These are phyloP conservation scores for Daldinia concentrica DNA, from an alignment of 495 filamentous ascomycete species.

Conservation along the genomic window DNA sequence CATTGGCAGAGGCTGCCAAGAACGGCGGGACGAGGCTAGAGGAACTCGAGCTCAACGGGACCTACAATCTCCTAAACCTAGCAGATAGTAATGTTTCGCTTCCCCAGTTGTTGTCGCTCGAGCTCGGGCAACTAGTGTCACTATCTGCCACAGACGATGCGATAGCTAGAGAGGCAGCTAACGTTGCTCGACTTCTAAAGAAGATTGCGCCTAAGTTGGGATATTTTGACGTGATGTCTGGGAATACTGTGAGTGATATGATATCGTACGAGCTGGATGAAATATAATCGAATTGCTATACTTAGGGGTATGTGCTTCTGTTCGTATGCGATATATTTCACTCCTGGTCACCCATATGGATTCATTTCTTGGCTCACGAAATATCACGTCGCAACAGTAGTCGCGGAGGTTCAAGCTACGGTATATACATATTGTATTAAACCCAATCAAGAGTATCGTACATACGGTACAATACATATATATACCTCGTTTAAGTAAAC, in stretches of 20 bases:
- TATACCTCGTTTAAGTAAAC: too few species aligned
- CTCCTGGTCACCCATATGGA: not conserved
- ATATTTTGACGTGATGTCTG: not conserved
- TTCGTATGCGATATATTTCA: not conserved
- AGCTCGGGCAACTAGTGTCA: not conserved
- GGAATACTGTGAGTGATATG: not conserved
- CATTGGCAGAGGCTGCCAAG: conserved; percentile 4
- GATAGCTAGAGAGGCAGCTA: not conserved
- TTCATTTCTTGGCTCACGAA: not conserved
- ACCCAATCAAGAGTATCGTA: too few species aligned
- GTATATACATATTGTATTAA: too few species aligned
- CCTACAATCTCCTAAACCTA: not conserved
- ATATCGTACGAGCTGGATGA: not conserved
- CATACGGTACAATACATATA: too few species aligned
- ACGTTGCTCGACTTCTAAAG: not conserved
- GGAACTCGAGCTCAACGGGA: conserved; percentile 3
- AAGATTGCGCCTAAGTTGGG: not conserved
- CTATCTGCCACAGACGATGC: not conserved
- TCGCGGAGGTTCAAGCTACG: not conserved
- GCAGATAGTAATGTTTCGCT: not conserved
- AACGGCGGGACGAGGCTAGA: not conserved
- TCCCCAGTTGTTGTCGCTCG: not conserved
- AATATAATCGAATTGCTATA: not conserved
- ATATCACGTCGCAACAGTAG: too few species aligned
- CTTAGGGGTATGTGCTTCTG: not conserved